Evolutionary conservation across 345 rosid genomes (phyloP), one percentile per base, ranked within the genome.

Genomic region (Lepidium africanum): DNA sequence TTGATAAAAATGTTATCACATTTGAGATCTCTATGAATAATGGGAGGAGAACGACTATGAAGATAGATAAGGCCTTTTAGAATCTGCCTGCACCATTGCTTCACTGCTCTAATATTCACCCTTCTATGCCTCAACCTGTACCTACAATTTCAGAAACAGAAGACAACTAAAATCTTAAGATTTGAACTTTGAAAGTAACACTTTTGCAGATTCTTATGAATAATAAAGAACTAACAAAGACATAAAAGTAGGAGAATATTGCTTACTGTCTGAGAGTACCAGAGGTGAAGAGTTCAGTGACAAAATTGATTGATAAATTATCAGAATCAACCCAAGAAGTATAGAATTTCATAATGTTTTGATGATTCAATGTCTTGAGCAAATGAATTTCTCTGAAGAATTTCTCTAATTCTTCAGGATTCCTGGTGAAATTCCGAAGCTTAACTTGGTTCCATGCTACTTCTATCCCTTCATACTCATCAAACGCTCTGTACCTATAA

Each of bases 361-460:
- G 78, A 77, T 94, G 97, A 77, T 86, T 91, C 81, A 94, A 49
- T 16, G 96, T 91, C 79, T 90, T 91, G 11, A 95, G 96, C 1
- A 95, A 81, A 76, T 95, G 96, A 79, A 95, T 95, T 81, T 95
- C 99, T 73, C 96, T 80, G 82, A 87, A 89, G 19, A 94, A 88
- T 69, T 93, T 89, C 76, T 91, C 96, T 9, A 95, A 86, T 61
- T 86, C 96, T 63, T 91, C 90, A 41, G 96, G 96, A 42, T 89
- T 89, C 59, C 82, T 93, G 6, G 91, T 71, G 82, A 89, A 95
- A 79, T 95, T 87, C 33, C 86, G 80, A 63, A 95, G 92, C 87
- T 89, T 95, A 64, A 95, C 97, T 75, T 89, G 96, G 73, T 95
- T 95, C 99, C 99, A 95, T 15, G 99, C 97, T 32, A 95, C 97